Conservation (phyloP, 306 rosid genomes). For the Cicer chorassanicum region DNA sequence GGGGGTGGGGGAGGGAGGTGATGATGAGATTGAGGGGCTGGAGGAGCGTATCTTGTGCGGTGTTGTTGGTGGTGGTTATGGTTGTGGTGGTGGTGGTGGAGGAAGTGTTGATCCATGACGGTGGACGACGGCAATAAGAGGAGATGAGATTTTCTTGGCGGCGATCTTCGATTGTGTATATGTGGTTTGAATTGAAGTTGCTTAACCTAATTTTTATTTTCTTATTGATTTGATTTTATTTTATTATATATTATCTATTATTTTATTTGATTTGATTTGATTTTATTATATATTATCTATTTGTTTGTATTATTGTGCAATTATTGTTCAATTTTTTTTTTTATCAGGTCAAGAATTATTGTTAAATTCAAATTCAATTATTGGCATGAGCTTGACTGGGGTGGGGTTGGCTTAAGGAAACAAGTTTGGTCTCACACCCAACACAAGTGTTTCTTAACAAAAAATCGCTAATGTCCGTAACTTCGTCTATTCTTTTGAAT, state of each 20-base stretch:
- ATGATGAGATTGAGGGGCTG: slow-evolving; percentile 7
- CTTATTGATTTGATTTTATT: not conserved
- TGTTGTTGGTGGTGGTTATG: slow-evolving; percentile 17
- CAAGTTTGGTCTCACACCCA: too few relatives aligned
- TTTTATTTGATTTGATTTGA: not conserved
- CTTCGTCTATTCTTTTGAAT: too few relatives aligned
- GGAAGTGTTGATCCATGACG: slow-evolving; percentile 45
- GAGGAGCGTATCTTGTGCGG: slow-evolving; percentile 43
- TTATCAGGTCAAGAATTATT: too few relatives aligned
- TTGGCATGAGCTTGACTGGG: not conserved
- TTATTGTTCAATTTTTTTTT: too few relatives aligned
- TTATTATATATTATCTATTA: not conserved
- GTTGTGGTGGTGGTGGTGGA: slow-evolving; percentile 31
- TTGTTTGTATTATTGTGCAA: not conserved
- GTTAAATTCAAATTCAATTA: not conserved
- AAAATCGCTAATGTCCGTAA: too few relatives aligned
- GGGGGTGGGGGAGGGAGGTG: slow-evolving; percentile 36
- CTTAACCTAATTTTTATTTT: not conserved
- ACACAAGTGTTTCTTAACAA: too few relatives aligned
- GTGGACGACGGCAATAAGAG: not conserved
- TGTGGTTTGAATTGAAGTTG: not conserved
- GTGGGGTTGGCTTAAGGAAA: too few relatives aligned
- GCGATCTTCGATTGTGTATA: not conserved
- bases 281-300: not conserved
- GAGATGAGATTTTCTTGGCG: not conserved